Conservation (phyloP, 768 basidiomycete species). For the Podaxis pistillaris region DNA sequence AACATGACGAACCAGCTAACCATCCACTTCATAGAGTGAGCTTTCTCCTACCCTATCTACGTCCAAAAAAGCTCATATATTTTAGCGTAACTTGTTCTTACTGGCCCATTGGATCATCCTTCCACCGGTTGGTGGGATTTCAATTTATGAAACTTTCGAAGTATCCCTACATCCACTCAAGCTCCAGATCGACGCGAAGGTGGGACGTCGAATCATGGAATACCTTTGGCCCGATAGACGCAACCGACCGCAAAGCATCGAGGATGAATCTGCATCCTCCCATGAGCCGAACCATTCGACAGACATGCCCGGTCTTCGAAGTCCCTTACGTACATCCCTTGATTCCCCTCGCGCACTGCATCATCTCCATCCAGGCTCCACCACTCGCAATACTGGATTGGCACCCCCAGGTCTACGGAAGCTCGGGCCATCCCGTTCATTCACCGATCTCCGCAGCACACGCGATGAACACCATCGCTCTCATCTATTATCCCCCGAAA, state of each 20-base stretch:
- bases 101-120: conserved; percentile 78
- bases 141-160: conserved; percentile 81
- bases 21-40: conserved; percentile 73
- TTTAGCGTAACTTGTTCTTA: conserved; percentile 69
- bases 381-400: background rate
- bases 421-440: conserved; percentile 63
- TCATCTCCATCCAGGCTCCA: conserved; percentile 11
- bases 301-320: conserved; percentile 19
- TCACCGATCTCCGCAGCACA: conserved; percentile 61
- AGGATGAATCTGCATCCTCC: conserved; percentile 22
- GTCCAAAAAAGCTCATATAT: conserved; percentile 5
- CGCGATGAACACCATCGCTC: conserved; percentile 33
- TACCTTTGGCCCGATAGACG: conserved; percentile 81
- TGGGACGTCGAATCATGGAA: conserved; percentile 81
- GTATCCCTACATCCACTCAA: conserved; percentile 83
- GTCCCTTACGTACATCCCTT: conserved; percentile 42
- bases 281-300: conserved; percentile 14
- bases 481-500: conserved; percentile 11
- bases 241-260: conserved; percentile 25
- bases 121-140: conserved; percentile 92
- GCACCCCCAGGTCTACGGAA: conserved; percentile 42
- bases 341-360: conserved; percentile 47
- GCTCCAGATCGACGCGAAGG: conserved; percentile 80
- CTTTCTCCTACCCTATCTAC: background rate
- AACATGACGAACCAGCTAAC: conserved; percentile 66